Evolutionary conservation across 176 grass and related monocot species (phyloP), one percentile per base, ranked within the genome.

Genomic region (Phyllostachys edulis): DNA sequence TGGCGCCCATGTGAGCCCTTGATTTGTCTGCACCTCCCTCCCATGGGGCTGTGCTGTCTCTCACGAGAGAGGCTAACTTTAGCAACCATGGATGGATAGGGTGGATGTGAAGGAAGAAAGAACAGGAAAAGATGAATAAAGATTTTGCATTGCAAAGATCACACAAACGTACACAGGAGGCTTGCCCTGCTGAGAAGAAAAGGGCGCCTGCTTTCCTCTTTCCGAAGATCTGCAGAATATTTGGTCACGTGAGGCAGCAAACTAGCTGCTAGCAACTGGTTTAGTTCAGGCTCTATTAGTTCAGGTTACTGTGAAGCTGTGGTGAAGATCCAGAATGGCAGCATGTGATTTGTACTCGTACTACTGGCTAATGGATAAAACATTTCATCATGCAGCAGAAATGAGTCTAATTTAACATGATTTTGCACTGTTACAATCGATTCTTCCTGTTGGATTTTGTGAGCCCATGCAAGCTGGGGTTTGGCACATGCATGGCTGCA

Each of bases 211-310:
- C 59, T 73, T 78, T 84, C 16, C 40, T 66, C 72, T 83, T 83
- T 86, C 88, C 83, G 66, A 60, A 90, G 80, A 90, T 90, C 84
- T 67, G 51, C 41, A 67, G 75, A 83, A 79, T 81, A 42, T 85
- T 68, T 59, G 60, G 49, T 73, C 84, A 86, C 86, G 84, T 86
- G 88, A 84, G 26, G 56, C 61, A 61, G 84, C 32, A 80, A 66
- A 69, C 41, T 54, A 67, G 36, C 27, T 38, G 55, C 37, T n/a
- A 15, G 15, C 39, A 27, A 26, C 17, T 66, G 55, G 13, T 61
- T 59, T 41, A 20, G 23, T 82, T 73, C 50, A 59, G 66, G 21
- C 55, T 59, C 21, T 68, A 16, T 71, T 24, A 70, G 13, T 8
- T 17, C 50, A 32, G 37, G 49, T 51, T 32, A 32, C 68, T 77